phyloP scores from a whole-genome alignment of 345 rosid species.

The Gossypium australe region DNA sequence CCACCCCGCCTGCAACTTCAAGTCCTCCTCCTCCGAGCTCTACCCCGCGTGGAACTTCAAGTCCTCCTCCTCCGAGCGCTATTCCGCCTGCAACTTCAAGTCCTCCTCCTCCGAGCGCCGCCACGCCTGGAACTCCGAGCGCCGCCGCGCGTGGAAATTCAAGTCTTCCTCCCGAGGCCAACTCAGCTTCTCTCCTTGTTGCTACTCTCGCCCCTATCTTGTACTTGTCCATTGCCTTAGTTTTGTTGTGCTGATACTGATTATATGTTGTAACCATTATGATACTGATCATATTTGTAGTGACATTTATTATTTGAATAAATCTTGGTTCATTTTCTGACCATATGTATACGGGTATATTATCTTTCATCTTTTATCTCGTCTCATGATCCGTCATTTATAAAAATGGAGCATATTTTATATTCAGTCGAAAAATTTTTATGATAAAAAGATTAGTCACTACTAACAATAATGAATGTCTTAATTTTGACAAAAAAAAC shows the following conservation, averaged over 20 bases:
- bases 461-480: too few species aligned
- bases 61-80: background rate
- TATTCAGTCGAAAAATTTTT: too few species aligned
- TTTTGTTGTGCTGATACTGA: slow-evolving; percentile 3
- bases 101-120: background rate
- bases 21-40: background rate
- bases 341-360: too few species aligned
- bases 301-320: too few species aligned
- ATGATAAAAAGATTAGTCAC: too few species aligned
- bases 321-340: too few species aligned
- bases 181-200: slow-evolving; percentile 13
- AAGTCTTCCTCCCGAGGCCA: background rate
- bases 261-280: background rate
- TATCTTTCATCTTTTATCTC: too few species aligned
- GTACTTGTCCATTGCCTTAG: slow-evolving; percentile 2
- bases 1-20: background rate
- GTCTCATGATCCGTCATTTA: too few species aligned
- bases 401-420: too few species aligned
- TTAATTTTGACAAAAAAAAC: too few species aligned
- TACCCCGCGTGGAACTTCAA: background rate
- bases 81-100: background rate
- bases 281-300: background rate
- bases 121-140: too few species aligned
- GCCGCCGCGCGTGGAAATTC: background rate
- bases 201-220: slow-evolving; percentile 11